Percentiles rank a stretch among this genome's conserved stretches.
Evolutionary conservation across 768 basidiomycete genomes (phyloP).

Genomic region (Auricularia auricula-judae): DNA sequence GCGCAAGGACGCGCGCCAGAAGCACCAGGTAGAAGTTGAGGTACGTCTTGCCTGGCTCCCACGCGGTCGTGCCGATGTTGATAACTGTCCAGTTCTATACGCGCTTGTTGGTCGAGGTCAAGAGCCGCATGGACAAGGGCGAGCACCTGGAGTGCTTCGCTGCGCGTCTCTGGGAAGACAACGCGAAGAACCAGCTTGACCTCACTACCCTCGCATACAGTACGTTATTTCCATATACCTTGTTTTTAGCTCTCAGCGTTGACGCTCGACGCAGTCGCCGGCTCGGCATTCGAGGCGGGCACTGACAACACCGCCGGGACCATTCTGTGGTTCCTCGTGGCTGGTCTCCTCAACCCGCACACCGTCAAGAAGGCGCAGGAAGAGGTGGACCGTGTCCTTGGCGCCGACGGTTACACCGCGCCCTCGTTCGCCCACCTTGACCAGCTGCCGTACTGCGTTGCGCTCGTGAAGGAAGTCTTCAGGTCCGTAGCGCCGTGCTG

Average conservation of each 20-base stretch:
- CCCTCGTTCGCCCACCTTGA: slow-evolving; percentile 6
- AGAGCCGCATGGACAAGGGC: slow-evolving; percentile 12
- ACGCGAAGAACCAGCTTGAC: slow-evolving; percentile 9
- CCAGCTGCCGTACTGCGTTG: slow-evolving; percentile 8
- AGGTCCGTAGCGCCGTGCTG: background rate
- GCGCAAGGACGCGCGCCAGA: slow-evolving; percentile 9
- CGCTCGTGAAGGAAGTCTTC: slow-evolving; percentile 8
- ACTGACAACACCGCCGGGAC: slow-evolving; percentile 13
- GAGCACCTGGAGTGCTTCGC: slow-evolving; percentile 11
- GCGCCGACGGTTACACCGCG: slow-evolving; percentile 3
- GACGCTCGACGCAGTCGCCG: slow-evolving; percentile 6
- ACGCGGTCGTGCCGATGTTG: background rate
- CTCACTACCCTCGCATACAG: slow-evolving; percentile 8
- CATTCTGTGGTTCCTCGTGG: slow-evolving; percentile 17
- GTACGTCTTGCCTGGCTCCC: background rate
- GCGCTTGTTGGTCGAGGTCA: slow-evolving; percentile 14
- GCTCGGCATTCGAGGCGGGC: slow-evolving; percentile 15
- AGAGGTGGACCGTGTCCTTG: slow-evolving; percentile 15
- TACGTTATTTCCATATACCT: background rate
- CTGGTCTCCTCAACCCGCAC: slow-evolving; percentile 13
- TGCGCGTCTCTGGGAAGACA: slow-evolving; percentile 11
- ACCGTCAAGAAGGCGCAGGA: slow-evolving; percentile 16
- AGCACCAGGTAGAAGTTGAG: slow-evolving; percentile 8
- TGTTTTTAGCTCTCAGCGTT: background rate
- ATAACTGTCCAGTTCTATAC: slow-evolving; percentile 10